phyloP scores from a whole-genome alignment of 108 stramenopile genomes.

The Heterococcus sp. region DNA sequence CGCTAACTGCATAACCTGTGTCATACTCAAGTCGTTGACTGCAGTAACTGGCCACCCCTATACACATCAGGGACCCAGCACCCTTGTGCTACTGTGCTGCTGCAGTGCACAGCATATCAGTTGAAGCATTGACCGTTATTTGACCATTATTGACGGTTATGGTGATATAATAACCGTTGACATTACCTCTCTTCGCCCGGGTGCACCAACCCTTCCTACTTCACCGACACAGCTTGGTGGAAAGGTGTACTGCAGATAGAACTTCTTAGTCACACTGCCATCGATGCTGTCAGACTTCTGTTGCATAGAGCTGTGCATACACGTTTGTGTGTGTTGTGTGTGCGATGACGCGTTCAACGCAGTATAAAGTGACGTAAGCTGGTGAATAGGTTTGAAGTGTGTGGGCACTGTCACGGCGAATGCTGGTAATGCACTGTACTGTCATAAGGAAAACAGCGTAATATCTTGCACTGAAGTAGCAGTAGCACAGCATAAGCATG shows the following conservation, averaged over 20 bases:
- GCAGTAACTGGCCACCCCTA: no score
- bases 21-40: no score
- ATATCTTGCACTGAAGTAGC: neutral
- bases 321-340: no score
- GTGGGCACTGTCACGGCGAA: no score
- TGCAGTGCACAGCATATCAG: no score
- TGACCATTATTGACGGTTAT: neutral
- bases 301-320: slow-evolving; percentile 62
- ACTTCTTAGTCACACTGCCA: slow-evolving; percentile 72
- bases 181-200: slow-evolving; percentile 71
- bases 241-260: slow-evolving; percentile 90
- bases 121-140: neutral
- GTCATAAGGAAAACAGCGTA: neutral
- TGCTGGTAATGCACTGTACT: neutral
- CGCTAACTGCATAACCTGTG: no score
- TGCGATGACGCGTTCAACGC: neutral
- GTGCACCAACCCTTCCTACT: slow-evolving; percentile 79
- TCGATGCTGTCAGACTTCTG: slow-evolving; percentile 83
- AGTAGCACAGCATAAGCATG: no score
- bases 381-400: neutral
- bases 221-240: slow-evolving; percentile 90
- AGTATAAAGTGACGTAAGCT: neutral
- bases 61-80: no score
- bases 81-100: no score
- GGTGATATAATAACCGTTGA: neutral